Evolutionary conservation across 23 red algal genomes (phyloP).

Genomic region (Gracilariopsis chorda): DNA sequence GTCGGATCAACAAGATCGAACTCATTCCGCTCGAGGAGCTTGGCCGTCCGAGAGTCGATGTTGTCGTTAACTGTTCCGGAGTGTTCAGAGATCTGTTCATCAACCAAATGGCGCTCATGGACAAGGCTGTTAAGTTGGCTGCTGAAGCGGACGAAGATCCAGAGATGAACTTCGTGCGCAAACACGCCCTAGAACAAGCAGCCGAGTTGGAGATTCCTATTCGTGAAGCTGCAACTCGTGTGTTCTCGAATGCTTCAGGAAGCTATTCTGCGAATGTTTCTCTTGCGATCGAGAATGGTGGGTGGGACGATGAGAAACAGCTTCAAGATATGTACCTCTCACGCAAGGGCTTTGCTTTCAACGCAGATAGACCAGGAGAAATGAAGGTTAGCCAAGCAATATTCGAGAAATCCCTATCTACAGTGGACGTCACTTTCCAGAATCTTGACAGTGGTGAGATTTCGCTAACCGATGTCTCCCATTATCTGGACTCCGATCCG

Average conservation of each 20-base stretch:
- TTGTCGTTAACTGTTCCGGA: conserved; percentile 96
- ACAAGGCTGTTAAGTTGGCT: conserved; percentile 96
- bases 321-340: conserved; percentile 98
- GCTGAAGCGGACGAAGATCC: conserved; percentile 89
- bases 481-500: conserved; percentile 93
- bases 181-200: conserved; percentile 92
- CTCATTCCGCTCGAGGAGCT: conserved; percentile 93
- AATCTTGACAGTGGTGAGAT: conserved; percentile 98
- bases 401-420: conserved; percentile 79
- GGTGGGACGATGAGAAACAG: conserved; percentile 98
- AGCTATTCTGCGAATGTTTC: conserved; percentile 96
- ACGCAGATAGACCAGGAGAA: conserved; percentile 89
- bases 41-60: conserved; percentile 92
- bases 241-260: conserved; percentile 99
- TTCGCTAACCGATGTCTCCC: conserved; percentile 93
- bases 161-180: conserved; percentile 94
- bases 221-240: conserved; percentile 89
- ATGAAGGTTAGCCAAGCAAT: conserved; percentile 86
- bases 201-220: conserved; percentile 75
- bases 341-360: conserved; percentile 95
- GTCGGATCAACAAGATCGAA: conserved; percentile 90
- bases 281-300: conserved; percentile 95
- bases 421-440: conserved; percentile 90
- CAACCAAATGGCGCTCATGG: conserved; percentile 99
- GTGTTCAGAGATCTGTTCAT: conserved; percentile 99